Conservation (phyloP, 768 basidiomycete genomes). For the Suillus subaureus region DNA sequence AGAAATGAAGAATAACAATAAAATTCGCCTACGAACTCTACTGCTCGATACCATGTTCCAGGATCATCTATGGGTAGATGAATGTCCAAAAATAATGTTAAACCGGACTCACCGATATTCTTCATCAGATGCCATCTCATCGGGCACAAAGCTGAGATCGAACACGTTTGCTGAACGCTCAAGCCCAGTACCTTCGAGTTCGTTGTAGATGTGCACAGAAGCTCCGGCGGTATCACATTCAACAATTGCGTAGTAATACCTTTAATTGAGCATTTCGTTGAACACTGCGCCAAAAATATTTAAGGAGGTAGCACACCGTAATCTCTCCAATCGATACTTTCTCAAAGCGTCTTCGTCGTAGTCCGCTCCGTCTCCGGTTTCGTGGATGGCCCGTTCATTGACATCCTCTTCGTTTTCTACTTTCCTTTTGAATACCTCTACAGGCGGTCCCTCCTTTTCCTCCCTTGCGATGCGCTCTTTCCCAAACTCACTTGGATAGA, state of each 20-base stretch:
- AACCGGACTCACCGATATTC: conserved; percentile 59
- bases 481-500: conserved; percentile 97
- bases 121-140: conserved; percentile 83
- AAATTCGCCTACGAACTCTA: conserved; percentile 75
- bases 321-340: conserved; percentile 89
- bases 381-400: conserved; percentile 64
- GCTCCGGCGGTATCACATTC: conserved; percentile 81
- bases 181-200: conserved; percentile 93
- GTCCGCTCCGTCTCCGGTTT: conserved; percentile 71
- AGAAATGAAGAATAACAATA: too few species aligned
- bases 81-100: background rate
- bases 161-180: conserved; percentile 97
- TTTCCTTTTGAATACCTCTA: conserved; percentile 70
- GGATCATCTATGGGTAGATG: conserved; percentile 51
- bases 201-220: conserved; percentile 77
- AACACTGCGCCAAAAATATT: background rate
- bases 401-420: conserved; percentile 54
- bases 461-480: conserved; percentile 84
- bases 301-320: conserved; percentile 59
- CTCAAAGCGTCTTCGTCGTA: conserved; percentile 88
- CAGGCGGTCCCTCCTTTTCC: conserved; percentile 88
- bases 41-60: conserved; percentile 60
- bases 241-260: conserved; percentile 95
- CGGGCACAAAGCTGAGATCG: conserved; percentile 91
- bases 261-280: conserved; percentile 35